Percentiles rank a stretch among this genome's conserved stretches.
These are phyloP conservation scores for Ramularia collo-cygni DNA, from an alignment of 2,329 filamentous ascomycete species.

Conservation along the genomic window DNA sequence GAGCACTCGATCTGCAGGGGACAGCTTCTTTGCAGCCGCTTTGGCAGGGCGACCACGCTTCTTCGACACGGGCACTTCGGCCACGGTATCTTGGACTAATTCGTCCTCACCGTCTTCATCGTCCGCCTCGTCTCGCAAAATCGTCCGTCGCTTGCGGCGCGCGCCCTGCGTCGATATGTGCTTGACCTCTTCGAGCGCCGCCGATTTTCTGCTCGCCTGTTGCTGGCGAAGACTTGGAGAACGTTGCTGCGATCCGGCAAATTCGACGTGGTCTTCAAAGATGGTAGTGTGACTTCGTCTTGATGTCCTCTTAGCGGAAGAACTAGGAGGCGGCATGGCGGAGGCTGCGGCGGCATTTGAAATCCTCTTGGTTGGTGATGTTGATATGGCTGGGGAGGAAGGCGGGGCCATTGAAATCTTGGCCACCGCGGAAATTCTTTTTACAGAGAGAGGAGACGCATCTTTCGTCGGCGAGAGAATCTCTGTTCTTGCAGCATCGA, in stretches of 20 bases:
- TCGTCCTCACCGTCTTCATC: slow-evolving; percentile 21
- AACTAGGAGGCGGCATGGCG: slow-evolving; percentile 4
- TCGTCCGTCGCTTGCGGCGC: slow-evolving; percentile 12
- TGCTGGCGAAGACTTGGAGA: slow-evolving; percentile 28
- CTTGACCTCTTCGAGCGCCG: slow-evolving; percentile 11
- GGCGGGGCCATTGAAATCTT: slow-evolving; percentile 8
- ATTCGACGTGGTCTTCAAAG: slow-evolving; percentile 29
- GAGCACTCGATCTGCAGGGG: slow-evolving; percentile 1
- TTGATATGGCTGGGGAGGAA: slow-evolving; percentile 9
- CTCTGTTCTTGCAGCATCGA: no score
- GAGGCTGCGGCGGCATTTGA: slow-evolving; percentile 16
- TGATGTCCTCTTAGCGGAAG: slow-evolving; percentile 12
- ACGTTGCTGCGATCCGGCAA: slow-evolving; percentile 12
- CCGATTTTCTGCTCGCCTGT: slow-evolving; percentile 24
- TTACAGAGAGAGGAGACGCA: neutral
- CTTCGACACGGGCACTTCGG: slow-evolving; percentile 3
- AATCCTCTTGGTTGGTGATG: slow-evolving; percentile 13
- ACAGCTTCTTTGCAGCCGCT: slow-evolving; percentile 5
- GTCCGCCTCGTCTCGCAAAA: slow-evolving; percentile 17
- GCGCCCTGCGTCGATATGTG: slow-evolving; percentile 7
- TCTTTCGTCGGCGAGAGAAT: neutral
- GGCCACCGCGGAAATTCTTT: slow-evolving; percentile 10
- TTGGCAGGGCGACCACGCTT: slow-evolving; percentile 13
- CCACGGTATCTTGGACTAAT: slow-evolving; percentile 3
- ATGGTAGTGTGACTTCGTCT: slow-evolving; percentile 29